These are phyloP conservation scores for Centaurea solstitialis DNA, from an alignment of 129 eudicot genomes.

Conservation along the genomic window DNA sequence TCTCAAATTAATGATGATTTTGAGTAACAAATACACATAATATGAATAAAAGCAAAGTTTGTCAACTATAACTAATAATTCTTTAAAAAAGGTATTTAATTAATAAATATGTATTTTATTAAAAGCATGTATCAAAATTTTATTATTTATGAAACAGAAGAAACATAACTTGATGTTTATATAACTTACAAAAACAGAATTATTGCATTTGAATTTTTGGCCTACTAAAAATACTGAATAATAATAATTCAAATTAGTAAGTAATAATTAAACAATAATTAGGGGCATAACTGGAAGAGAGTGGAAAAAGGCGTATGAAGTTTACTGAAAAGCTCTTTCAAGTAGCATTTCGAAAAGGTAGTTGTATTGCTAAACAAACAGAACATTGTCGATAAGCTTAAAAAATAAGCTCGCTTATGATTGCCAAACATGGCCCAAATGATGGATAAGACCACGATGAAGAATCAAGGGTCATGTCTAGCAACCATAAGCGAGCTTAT, in stretches of 20 bases:
- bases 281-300: neutral
- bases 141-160: neutral
- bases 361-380: neutral
- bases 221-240: neutral
- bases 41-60: neutral
- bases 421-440: neutral
- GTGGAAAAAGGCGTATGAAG: neutral
- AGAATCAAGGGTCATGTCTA: neutral
- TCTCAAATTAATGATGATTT: neutral
- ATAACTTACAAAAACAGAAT: neutral
- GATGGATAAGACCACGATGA: neutral
- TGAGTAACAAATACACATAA: neutral
- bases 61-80: neutral
- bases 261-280: no score
- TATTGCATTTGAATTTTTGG: neutral
- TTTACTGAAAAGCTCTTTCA: neutral
- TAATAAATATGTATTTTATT: no score
- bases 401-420: neutral
- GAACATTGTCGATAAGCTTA: neutral
- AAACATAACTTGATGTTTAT: neutral
- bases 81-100: neutral
- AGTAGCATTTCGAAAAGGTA: neutral
- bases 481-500: neutral
- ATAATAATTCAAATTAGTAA: no score
- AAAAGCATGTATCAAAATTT: no score